phyloP scores from a whole-genome alignment of 805 yeast genomes.

The Yarrowia divulgata region DNA sequence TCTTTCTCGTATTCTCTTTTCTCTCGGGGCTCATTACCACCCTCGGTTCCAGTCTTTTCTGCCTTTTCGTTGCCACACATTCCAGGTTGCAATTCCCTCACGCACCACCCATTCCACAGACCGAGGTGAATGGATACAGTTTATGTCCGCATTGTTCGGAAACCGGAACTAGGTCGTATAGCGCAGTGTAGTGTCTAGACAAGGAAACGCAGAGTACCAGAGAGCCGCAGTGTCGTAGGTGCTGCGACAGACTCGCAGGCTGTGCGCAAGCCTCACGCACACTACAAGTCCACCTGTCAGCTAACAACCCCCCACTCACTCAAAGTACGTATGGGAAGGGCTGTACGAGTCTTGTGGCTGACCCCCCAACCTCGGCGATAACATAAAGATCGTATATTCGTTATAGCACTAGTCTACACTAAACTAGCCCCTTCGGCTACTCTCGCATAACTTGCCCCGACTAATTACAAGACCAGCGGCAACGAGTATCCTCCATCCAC shows the following conservation, averaged over 20 bases:
- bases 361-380: constrained; percentile 16
- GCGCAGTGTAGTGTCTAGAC: constrained; percentile 1
- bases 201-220: neutral
- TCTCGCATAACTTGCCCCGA: constrained; percentile 35
- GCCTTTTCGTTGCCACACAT: constrained; percentile 7
- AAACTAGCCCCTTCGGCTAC: constrained; percentile 33
- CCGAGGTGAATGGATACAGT: constrained; percentile 12
- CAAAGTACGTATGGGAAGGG: too few relatives aligned
- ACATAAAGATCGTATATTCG: constrained; percentile 12
- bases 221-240: neutral
- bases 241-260: neutral
- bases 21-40: neutral
- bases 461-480: constrained; percentile 32
- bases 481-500: constrained; percentile 29
- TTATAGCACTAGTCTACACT: constrained; percentile 12
- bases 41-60: neutral
- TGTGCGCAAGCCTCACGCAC: neutral
- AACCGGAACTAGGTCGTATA: constrained; percentile 12
- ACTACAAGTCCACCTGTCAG: neutral
- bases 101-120: constrained; percentile 18
- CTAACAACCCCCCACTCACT: neutral
- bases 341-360: neutral
- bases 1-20: too few relatives aligned
- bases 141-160: constrained; percentile 18
- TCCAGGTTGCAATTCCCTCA: constrained; percentile 32